These are phyloP conservation scores for Cladorrhinum sp. DNA, from an alignment of 2,329 filamentous ascomycete species.

Conservation along the genomic window DNA sequence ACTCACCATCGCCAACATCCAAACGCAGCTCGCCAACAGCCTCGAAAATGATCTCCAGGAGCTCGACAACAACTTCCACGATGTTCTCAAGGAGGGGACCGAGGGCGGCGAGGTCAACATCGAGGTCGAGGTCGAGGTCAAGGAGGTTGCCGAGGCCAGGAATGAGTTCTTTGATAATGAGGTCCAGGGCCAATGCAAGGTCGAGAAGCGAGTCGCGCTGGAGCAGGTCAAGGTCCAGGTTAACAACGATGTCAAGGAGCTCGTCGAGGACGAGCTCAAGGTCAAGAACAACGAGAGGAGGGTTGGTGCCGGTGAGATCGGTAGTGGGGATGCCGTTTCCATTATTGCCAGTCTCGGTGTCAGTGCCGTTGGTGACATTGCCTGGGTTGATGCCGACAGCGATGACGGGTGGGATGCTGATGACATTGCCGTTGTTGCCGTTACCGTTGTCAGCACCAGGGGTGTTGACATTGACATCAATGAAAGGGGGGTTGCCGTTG, in stretches of 20 bases:
- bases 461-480: conserved; percentile 5
- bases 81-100: neutral
- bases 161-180: conserved; percentile 7
- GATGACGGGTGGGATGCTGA: neutral
- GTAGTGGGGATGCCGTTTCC: neutral
- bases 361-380: neutral
- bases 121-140: conserved; percentile 7
- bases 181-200: conserved; percentile 14
- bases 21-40: no score
- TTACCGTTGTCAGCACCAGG: neutral
- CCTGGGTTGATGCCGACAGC: neutral
- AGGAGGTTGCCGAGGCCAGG: conserved; percentile 14
- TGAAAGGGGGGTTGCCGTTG: neutral
- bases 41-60: no score
- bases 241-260: neutral
- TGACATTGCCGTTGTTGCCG: neutral
- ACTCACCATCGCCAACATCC: no score
- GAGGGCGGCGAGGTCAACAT: neutral
- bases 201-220: conserved; percentile 12
- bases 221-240: neutral
- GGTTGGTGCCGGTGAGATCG: neutral
- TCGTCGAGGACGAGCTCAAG: neutral
- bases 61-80: no score
- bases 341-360: neutral
- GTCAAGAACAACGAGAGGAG: neutral